Conservation (phyloP, 2,329 filamentous ascomycete species). For the Pseudogymnoascus sp. region DNA sequence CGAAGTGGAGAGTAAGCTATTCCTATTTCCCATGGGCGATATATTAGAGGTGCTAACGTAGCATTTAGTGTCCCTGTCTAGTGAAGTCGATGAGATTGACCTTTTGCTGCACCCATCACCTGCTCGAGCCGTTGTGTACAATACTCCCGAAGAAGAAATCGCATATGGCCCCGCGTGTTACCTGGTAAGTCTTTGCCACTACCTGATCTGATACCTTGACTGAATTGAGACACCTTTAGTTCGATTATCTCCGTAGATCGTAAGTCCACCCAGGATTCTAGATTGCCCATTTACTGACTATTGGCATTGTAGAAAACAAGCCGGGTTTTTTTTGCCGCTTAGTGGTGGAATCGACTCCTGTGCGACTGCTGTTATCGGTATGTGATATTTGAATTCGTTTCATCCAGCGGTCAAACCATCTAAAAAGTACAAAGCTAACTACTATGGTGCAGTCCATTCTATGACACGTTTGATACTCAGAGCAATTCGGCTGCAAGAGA, state of each 20-base stretch:
- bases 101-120: slow-evolving; percentile 32
- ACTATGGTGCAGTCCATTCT: not conserved
- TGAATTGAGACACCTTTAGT: slow-evolving; percentile 26
- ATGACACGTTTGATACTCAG: not conserved
- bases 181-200: slow-evolving; percentile 32
- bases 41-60: not conserved
- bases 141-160: slow-evolving; percentile 61
- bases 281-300: not conserved
- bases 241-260: slow-evolving; percentile 52
- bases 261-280: not conserved
- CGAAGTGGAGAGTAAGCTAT: slow-evolving; percentile 25
- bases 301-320: slow-evolving; percentile 16
- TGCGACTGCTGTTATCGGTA: slow-evolving; percentile 45
- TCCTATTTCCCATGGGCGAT: not conserved
- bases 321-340: slow-evolving; percentile 52
- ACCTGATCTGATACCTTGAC: not conserved
- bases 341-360: slow-evolving; percentile 57
- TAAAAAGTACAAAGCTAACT: not conserved
- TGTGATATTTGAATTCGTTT: slow-evolving; percentile 35
- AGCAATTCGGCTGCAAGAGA: slow-evolving; percentile 28
- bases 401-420: slow-evolving; percentile 36
- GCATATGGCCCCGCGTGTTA: slow-evolving; percentile 58
- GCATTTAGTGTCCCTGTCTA: slow-evolving; percentile 35
- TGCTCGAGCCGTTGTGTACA: slow-evolving; percentile 44
- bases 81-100: slow-evolving; percentile 36